Conservation (phyloP, 345 rosid genomes). For the Dovyalis caffra region DNA sequence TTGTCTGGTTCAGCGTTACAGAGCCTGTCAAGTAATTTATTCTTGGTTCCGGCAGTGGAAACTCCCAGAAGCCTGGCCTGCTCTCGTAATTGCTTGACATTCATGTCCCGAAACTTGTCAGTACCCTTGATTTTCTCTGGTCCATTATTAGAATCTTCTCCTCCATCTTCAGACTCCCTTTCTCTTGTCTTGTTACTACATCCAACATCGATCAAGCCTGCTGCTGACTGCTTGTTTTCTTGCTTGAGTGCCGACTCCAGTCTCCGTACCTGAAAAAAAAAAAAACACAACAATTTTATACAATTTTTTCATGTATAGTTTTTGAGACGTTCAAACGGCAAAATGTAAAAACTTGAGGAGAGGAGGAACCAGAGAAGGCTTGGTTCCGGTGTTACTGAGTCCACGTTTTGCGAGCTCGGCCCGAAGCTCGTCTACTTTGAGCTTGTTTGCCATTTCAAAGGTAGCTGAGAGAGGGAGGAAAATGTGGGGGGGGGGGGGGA, state of each 20-base stretch:
- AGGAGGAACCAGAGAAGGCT: slow-evolving; percentile 47
- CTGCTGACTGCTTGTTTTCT: slow-evolving; percentile 31
- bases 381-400: slow-evolving; percentile 59
- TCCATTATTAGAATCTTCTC: not conserved
- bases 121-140: slow-evolving; percentile 43
- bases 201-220: not conserved
- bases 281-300: too few relatives aligned
- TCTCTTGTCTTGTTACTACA: slow-evolving; percentile 39
- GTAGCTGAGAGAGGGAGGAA: not conserved
- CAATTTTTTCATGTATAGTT: too few relatives aligned
- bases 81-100: slow-evolving; percentile 66
- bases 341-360: not conserved
- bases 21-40: slow-evolving; percentile 60
- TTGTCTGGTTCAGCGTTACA: slow-evolving; percentile 32
- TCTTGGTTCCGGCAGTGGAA: slow-evolving; percentile 61
- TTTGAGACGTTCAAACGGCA: too few relatives aligned
- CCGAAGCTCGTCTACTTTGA: slow-evolving; percentile 69
- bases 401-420: slow-evolving; percentile 65
- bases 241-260: slow-evolving; percentile 52
- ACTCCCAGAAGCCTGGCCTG: slow-evolving; percentile 57
- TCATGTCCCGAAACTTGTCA: slow-evolving; percentile 55
- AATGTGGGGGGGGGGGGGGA: not conserved
- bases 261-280: slow-evolving; percentile 50
- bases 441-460: slow-evolving; percentile 47
- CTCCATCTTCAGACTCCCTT: slow-evolving; percentile 31